phyloP scores from a whole-genome alignment of 2,329 filamentous ascomycete species.

The Ascochyta fabae region DNA sequence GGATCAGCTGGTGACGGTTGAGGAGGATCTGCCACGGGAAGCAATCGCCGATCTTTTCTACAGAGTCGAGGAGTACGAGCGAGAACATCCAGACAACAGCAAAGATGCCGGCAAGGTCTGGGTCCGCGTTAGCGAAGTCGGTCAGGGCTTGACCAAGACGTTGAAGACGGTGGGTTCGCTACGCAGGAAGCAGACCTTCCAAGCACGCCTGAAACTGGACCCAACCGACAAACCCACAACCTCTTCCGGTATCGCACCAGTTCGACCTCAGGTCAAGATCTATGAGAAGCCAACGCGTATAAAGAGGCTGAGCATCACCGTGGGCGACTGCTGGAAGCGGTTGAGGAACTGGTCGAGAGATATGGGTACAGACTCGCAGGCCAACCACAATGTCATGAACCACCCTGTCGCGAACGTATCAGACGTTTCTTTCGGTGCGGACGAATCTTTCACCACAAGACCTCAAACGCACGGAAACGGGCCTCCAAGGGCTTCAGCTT shows the following conservation, averaged over 20 bases:
- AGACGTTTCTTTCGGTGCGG: background rate
- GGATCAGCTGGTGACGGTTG: background rate
- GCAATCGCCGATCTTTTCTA: conserved; percentile 8
- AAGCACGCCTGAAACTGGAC: background rate
- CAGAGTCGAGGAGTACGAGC: conserved; percentile 7
- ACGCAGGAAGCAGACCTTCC: background rate
- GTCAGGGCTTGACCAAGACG: conserved; percentile 1
- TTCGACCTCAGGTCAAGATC: background rate
- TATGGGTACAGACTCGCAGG: conserved; percentile 1
- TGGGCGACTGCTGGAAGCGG: conserved; percentile 3
- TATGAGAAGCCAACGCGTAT: conserved; percentile 5
- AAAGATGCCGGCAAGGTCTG: conserved; percentile 6
- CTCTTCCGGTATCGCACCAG: background rate
- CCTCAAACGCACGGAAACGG: background rate
- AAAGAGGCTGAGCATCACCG: conserved; percentile 2
- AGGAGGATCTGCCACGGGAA: background rate
- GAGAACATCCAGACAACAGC: background rate
- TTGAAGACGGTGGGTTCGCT: conserved; percentile 4
- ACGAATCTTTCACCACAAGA: background rate
- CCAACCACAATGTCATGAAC: background rate
- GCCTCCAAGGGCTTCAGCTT: background rate
- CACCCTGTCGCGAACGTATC: background rate
- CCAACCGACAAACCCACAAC: background rate
- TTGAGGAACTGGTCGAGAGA: conserved; percentile 9
- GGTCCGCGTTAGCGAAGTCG: conserved; percentile 4